These are phyloP conservation scores for Rhizopogon vulgaris DNA, from an alignment of 768 basidiomycete genomes.

Conservation along the genomic window DNA sequence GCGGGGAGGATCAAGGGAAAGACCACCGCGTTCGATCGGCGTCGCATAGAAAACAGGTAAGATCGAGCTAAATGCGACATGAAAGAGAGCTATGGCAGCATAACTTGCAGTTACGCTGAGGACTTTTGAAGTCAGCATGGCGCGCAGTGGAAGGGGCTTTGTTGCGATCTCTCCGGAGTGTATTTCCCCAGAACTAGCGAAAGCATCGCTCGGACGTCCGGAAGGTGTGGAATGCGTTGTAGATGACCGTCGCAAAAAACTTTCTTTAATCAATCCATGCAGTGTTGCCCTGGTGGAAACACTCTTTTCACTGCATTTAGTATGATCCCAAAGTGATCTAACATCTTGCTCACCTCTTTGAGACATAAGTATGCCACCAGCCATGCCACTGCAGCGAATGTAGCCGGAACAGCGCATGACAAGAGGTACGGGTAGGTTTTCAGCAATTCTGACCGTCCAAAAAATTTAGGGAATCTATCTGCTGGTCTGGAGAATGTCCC, in stretches of 20 bases:
- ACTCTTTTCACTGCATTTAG: not conserved
- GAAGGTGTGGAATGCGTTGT: not conserved
- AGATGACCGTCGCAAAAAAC: not conserved
- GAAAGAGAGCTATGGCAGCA: slow-evolving; percentile 52
- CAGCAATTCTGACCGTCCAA: slow-evolving; percentile 53
- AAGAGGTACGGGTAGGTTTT: slow-evolving; percentile 68
- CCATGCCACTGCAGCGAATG: slow-evolving; percentile 46
- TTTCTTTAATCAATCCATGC: not conserved
- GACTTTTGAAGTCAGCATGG: slow-evolving; percentile 49
- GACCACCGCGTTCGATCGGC: slow-evolving; percentile 25
- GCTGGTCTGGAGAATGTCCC: slow-evolving; percentile 58
- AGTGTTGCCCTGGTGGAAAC: not conserved
- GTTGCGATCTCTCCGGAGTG: not conserved
- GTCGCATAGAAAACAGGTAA: slow-evolving; percentile 27
- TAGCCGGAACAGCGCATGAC: slow-evolving; percentile 58
- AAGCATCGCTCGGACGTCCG: not conserved
- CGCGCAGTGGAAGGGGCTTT: slow-evolving; percentile 38
- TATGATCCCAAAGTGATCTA: not conserved
- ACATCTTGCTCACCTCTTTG: slow-evolving; percentile 37
- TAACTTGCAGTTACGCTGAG: slow-evolving; percentile 58
- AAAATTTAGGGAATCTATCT: slow-evolving; percentile 57
- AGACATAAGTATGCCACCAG: slow-evolving; percentile 44
- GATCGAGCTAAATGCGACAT: slow-evolving; percentile 53
- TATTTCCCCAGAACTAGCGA: not conserved
- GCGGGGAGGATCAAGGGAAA: slow-evolving; percentile 18